A percentile compares a stretch with the other conserved stretches of the same genome.
phyloP scores from a whole-genome alignment of 257 asterid species.

The Solanum chaucha region DNA sequence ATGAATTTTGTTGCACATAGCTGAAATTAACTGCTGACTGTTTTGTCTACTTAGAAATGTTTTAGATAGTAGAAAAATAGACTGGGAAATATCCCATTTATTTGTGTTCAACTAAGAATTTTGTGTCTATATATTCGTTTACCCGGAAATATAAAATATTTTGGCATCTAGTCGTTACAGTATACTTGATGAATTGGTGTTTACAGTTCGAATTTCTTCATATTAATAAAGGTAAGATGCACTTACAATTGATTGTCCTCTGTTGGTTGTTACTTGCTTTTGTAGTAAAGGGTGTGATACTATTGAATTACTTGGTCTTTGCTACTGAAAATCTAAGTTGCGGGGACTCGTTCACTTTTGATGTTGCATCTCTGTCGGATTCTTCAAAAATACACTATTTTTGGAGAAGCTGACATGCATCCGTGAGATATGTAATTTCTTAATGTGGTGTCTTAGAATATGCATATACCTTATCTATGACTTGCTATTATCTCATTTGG shows the following conservation, averaged over 20 bases:
- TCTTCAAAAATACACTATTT: too few species aligned
- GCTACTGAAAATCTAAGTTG: not conserved
- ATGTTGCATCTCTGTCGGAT: not conserved
- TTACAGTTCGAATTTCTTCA: not conserved
- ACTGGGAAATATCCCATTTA: not conserved
- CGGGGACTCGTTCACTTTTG: not conserved
- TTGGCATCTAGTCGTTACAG: not conserved
- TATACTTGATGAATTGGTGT: not conserved
- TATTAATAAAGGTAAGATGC: not conserved
- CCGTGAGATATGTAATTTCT: too few species aligned
- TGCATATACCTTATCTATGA: too few species aligned
- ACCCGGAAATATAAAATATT: not conserved
- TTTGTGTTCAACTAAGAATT: not conserved
- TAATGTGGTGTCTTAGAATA: too few species aligned
- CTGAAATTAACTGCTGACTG: conserved; percentile 21
- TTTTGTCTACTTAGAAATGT: conserved; percentile 9
- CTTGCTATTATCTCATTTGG: too few species aligned
- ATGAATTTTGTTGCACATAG: conserved; percentile 10
- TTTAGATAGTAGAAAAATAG: not conserved
- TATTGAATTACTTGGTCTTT: not conserved
- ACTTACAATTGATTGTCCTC: not conserved
- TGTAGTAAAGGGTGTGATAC: not conserved
- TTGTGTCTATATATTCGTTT: not conserved
- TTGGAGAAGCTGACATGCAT: not conserved
- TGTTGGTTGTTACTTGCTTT: not conserved